These are phyloP conservation scores for Acorus calamus DNA, from an alignment of 106 monocot genomes.

Conservation along the genomic window DNA sequence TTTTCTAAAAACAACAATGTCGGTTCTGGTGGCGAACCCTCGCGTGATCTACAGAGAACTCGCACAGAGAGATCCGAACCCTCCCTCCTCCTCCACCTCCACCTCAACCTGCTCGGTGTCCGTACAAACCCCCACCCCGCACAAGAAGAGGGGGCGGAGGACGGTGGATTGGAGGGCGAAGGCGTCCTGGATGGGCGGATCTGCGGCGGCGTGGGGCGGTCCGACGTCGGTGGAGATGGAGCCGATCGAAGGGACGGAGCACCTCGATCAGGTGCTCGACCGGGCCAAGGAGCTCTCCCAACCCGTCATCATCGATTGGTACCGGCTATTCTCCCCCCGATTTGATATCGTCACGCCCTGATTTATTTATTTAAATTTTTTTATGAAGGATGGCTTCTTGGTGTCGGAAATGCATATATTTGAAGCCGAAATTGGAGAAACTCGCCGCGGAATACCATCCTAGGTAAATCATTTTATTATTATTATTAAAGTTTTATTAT, in stretches of 20 bases:
- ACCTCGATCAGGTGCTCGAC: conserved; percentile 49
- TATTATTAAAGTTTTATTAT: not conserved
- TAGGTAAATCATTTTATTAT: conserved; percentile 16
- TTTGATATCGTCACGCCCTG: not conserved
- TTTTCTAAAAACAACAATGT: conserved; percentile 9
- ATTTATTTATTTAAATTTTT: conserved; percentile 3
- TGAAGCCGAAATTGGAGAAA: conserved; percentile 90
- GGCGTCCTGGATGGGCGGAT: conserved; percentile 19
- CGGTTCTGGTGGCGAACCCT: conserved; percentile 19
- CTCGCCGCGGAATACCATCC: conserved; percentile 72
- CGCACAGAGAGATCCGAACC: conserved; percentile 4
- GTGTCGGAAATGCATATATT: conserved; percentile 93
- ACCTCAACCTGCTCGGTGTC: not conserved
- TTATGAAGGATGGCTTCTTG: conserved; percentile 68
- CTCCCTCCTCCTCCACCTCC: not conserved
- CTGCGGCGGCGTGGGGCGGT: conserved; percentile 32
- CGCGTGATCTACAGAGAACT: conserved; percentile 9
- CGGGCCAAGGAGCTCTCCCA: conserved; percentile 35
- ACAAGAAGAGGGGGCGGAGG: not conserved
- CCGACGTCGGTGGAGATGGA: conserved; percentile 58
- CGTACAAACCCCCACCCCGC: not conserved
- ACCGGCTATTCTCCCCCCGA: not conserved
- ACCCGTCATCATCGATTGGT: conserved; percentile 71
- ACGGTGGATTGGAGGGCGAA: not conserved
- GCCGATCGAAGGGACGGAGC: conserved; percentile 37